Percentiles rank a stretch among this genome's conserved stretches.
phyloP scores from a whole-genome alignment of 495 filamentous ascomycete genomes.

The Penicillium verhagenii region DNA sequence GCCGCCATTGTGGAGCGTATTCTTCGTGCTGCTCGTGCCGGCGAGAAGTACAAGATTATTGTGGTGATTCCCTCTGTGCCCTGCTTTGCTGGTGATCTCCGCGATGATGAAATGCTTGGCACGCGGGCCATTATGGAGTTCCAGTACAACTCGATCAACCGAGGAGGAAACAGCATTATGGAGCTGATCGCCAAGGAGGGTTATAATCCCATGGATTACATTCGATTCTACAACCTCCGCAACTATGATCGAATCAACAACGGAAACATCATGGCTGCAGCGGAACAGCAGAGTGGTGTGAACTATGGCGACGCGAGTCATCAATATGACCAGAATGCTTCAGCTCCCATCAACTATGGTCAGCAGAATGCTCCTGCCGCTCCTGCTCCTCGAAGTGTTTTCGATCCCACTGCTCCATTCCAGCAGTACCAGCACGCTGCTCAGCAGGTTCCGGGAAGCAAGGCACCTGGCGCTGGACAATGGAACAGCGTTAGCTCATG shows the following conservation, averaged over 20 bases:
- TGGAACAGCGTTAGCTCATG: slow-evolving; percentile 79
- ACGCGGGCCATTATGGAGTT: slow-evolving; percentile 97
- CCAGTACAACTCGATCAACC: slow-evolving; percentile 84
- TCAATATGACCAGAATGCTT: slow-evolving; percentile 56
- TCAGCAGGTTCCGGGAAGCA: slow-evolving; percentile 31
- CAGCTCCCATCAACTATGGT: background rate
- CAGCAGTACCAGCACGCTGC: slow-evolving; percentile 70
- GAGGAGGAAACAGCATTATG: slow-evolving; percentile 85
- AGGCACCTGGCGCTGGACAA: slow-evolving; percentile 40
- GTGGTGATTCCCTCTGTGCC: slow-evolving; percentile 87
- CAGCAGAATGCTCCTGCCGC: background rate
- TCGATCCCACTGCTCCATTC: slow-evolving; percentile 45
- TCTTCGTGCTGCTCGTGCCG: slow-evolving; percentile 66
- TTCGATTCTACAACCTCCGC: slow-evolving; percentile 92
- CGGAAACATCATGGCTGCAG: slow-evolving; percentile 59
- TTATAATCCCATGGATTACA: slow-evolving; percentile 73
- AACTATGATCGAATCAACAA: slow-evolving; percentile 91
- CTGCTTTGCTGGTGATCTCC: slow-evolving; percentile 85
- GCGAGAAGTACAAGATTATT: slow-evolving; percentile 78
- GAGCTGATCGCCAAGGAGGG: slow-evolving; percentile 71
- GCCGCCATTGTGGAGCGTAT: slow-evolving; percentile 87
- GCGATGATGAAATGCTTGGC: slow-evolving; percentile 73
- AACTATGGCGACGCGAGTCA: slow-evolving; percentile 68
- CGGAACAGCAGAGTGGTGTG: slow-evolving; percentile 67
- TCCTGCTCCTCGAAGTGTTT: slow-evolving; percentile 29